Conservation (phyloP, 176 grass and related monocot species). For the Hsuehochloa calcarea region DNA sequence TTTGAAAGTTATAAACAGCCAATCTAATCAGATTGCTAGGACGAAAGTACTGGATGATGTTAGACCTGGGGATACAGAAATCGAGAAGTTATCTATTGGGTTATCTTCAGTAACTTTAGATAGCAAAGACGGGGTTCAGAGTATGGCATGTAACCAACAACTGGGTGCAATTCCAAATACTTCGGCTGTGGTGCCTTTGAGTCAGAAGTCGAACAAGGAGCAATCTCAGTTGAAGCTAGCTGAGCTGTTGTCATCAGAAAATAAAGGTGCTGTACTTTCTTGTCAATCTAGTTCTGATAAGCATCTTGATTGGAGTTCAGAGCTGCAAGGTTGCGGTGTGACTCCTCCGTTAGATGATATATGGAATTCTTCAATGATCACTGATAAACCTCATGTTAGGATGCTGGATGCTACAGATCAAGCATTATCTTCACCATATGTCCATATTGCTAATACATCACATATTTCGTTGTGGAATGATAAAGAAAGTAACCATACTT, state of each 20-base stretch:
- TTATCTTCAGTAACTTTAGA: conserved; percentile 62
- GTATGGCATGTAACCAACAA: conserved; percentile 8
- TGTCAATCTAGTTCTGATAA: conserved; percentile 31
- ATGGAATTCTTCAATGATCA: background rate
- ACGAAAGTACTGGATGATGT: conserved; percentile 22
- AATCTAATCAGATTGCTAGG: conserved; percentile 25
- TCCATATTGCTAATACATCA: background rate
- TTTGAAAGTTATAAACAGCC: conserved; percentile 11
- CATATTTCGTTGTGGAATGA: conserved; percentile 15
- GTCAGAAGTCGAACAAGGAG: conserved; percentile 6
- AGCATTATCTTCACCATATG: conserved; percentile 33
- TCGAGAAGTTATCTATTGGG: conserved; percentile 37
- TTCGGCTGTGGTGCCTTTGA: background rate
- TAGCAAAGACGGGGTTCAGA: conserved; percentile 27
- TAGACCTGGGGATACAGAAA: conserved; percentile 29
- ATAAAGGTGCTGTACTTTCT: conserved; percentile 17
- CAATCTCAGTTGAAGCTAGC: conserved; percentile 13
- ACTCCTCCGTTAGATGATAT: background rate
- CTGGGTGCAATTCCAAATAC: conserved; percentile 9
- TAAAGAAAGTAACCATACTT: conserved; percentile 22
- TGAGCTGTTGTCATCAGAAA: conserved; percentile 21
- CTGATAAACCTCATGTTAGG: conserved; percentile 18
- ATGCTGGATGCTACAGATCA: conserved; percentile 23
- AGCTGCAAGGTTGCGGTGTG: conserved; percentile 15
- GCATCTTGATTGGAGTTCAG: conserved; percentile 36